Conservation (phyloP, 208 protist genomes). For the Acanthamoeba lugdunensis region DNA sequence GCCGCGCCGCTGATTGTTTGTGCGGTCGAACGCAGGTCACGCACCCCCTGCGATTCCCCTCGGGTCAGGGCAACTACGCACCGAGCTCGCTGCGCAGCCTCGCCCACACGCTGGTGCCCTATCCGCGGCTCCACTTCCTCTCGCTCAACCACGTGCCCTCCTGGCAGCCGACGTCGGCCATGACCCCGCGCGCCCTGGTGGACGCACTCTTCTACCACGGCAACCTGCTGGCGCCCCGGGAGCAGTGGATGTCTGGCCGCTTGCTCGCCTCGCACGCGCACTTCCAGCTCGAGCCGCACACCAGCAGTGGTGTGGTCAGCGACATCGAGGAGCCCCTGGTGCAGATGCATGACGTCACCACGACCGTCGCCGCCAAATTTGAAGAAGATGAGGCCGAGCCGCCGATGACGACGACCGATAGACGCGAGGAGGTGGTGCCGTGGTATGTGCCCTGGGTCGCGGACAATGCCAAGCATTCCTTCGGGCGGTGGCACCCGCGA, state of each 20-base stretch:
- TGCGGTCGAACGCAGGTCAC: neutral
- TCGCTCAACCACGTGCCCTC: slow-evolving; percentile 1
- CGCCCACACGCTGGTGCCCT: neutral
- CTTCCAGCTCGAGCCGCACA: neutral
- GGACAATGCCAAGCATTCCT: slow-evolving; percentile 5
- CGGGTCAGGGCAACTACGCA: neutral
- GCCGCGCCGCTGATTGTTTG: neutral
- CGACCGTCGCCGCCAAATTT: neutral
- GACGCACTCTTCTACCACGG: neutral
- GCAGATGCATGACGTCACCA: neutral
- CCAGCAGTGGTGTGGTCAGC: neutral
- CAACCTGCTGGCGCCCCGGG: neutral
- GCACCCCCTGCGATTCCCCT: neutral
- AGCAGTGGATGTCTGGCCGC: neutral
- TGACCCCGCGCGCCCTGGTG: neutral
- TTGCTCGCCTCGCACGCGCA: neutral
- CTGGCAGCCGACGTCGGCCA: neutral
- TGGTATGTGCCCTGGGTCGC: neutral
- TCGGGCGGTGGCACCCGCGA: neutral
- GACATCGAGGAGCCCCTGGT: neutral
- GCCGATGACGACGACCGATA: neutral
- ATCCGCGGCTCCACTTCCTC: neutral
- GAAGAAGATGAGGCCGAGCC: neutral
- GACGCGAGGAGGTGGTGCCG: neutral
- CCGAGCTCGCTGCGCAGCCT: neutral